These are phyloP conservation scores for Elongisporangium senticosum DNA, from an alignment of 352 stramenopile genomes.

Conservation along the genomic window DNA sequence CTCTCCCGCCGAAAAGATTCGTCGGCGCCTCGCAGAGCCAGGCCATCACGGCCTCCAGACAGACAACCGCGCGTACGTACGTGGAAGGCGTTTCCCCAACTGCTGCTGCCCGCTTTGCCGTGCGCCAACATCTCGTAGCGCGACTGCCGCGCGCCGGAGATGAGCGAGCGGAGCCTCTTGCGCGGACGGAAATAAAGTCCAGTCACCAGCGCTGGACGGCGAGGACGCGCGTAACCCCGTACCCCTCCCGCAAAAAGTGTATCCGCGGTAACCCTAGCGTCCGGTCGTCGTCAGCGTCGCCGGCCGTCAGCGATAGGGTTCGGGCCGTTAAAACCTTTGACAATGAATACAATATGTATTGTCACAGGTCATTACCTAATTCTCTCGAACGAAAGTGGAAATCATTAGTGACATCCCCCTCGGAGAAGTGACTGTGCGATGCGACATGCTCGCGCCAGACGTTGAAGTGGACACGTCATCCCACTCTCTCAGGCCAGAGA, in stretches of 20 bases:
- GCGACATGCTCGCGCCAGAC: not conserved
- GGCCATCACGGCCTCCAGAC: not conserved
- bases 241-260: not conserved
- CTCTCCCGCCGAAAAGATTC: not conserved
- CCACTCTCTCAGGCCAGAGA: not conserved
- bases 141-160: not conserved
- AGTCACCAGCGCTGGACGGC: not conserved
- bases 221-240: not conserved
- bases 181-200: not conserved
- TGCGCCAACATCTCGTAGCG: not conserved
- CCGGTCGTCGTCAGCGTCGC: not conserved
- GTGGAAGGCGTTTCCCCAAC: not conserved
- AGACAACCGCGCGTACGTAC: conserved; percentile 1
- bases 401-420: not conserved
- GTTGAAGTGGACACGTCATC: not conserved
- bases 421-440: not conserved
- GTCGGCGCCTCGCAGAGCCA: not conserved
- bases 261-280: not conserved
- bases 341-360: not conserved
- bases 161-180: not conserved
- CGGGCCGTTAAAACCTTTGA: not conserved
- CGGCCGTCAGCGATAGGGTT: not conserved
- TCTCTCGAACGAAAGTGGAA: not conserved
- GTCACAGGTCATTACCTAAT: not conserved
- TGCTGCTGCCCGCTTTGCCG: not conserved